Evolutionary conservation across 805 yeast genomes (phyloP).

Genomic region (Metschnikowia baotianmanensis): DNA sequence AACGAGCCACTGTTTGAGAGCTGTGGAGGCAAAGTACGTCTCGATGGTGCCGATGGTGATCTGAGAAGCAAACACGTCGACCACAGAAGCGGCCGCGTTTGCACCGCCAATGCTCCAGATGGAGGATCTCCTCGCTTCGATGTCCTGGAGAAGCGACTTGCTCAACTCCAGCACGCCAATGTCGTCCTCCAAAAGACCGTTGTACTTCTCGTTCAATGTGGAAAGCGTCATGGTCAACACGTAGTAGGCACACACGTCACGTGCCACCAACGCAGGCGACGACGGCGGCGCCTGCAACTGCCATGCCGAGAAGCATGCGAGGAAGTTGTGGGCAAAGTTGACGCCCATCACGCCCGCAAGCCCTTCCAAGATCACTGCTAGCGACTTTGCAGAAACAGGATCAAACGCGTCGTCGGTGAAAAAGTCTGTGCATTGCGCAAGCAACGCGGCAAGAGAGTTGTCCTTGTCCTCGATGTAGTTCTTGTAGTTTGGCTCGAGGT

Average conservation of each 20-base stretch:
- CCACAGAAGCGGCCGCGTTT: too few relatives aligned
- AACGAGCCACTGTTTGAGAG: conserved; percentile 32
- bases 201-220: conserved; percentile 31
- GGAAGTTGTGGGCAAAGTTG: conserved; percentile 44
- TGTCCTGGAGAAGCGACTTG: conserved; percentile 21
- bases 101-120: not conserved
- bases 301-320: conserved; percentile 50
- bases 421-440: conserved; percentile 36
- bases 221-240: conserved; percentile 25
- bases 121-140: conserved; percentile 21
- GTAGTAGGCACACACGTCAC: conserved; percentile 35
- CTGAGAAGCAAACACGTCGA: conserved; percentile 3
- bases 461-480: conserved; percentile 41
- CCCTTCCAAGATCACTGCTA: conserved; percentile 24
- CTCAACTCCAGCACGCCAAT: conserved; percentile 21
- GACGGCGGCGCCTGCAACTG: conserved; percentile 21
- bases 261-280: conserved; percentile 10
- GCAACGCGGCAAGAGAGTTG: conserved; percentile 40
- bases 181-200: conserved; percentile 23
- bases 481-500: conserved; percentile 39
- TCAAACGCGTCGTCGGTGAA: conserved; percentile 23
- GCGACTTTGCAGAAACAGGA: conserved; percentile 11
- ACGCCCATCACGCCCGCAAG: conserved; percentile 40
- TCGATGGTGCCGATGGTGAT: conserved; percentile 23
- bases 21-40: conserved; percentile 28